phyloP scores from a whole-genome alignment of 2,329 filamentous ascomycete species.

The Talaromyces sp. region DNA sequence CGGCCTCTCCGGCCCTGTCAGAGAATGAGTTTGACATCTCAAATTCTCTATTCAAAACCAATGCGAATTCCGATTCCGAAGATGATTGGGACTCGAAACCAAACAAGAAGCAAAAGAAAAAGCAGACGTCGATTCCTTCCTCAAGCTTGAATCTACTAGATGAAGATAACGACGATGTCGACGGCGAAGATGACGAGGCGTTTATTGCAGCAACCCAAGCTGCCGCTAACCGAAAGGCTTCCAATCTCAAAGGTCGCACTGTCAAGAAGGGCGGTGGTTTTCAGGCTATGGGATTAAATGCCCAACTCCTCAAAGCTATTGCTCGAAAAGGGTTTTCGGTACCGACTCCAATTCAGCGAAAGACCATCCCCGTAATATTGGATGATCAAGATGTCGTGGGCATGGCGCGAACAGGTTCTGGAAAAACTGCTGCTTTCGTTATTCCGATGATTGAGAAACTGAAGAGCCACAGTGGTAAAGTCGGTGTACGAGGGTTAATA shows the following conservation, averaged over 20 bases:
- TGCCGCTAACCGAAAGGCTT: constrained; percentile 77
- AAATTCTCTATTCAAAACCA: constrained; percentile 64
- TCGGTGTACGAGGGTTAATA: constrained; percentile 81
- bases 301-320: constrained; percentile 82
- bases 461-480: constrained; percentile 77
- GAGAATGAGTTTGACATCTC: constrained; percentile 92
- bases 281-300: constrained; percentile 86
- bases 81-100: constrained; percentile 45
- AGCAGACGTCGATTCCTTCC: constrained; percentile 28
- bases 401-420: constrained; percentile 97
- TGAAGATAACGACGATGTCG: constrained; percentile 36
- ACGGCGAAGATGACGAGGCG: constrained; percentile 62
- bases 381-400: constrained; percentile 94
- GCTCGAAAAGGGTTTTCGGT: constrained; percentile 90
- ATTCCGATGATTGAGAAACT: constrained; percentile 97
- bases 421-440: constrained; percentile 96
- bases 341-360: constrained; percentile 94
- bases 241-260: constrained; percentile 75
- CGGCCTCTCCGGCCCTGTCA: constrained; percentile 73
- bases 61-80: constrained; percentile 38
- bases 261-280: constrained; percentile 96
- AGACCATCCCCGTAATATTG: constrained; percentile 87
- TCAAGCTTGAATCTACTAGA: constrained; percentile 53
- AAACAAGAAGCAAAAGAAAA: constrained; percentile 42
- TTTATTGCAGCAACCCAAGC: constrained; percentile 88